Evolutionary conservation across 192 early-diverging fungal genomes (phyloP).

Genomic region (Entomortierella chlamydospora): DNA sequence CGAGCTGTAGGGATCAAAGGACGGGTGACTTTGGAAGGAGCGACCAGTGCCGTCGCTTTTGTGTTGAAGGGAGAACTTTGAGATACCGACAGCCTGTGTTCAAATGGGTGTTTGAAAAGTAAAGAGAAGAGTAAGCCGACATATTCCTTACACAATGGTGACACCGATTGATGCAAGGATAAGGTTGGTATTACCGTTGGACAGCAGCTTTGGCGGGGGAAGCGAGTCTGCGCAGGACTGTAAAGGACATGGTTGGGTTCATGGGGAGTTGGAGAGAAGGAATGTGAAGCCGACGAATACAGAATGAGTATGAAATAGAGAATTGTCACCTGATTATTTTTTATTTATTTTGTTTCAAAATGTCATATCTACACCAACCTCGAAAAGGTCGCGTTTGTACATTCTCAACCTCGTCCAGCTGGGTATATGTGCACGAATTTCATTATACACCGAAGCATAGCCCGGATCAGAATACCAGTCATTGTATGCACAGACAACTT

Average conservation of each 20-base stretch:
- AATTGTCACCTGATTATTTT: neutral
- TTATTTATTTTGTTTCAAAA: neutral
- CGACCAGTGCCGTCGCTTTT: neutral
- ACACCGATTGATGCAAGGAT: neutral
- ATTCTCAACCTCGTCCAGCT: slow-evolving; percentile 28
- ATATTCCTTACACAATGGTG: too few species aligned
- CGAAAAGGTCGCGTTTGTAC: slow-evolving; percentile 4
- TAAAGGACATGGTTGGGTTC: slow-evolving; percentile 1
- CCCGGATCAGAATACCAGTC: slow-evolving; percentile 28
- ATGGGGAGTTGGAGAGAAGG: neutral
- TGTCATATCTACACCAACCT: slow-evolving; percentile 20
- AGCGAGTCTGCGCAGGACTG: slow-evolving; percentile 18
- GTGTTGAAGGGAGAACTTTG: slow-evolving; percentile 5
- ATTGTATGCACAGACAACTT: slow-evolving; percentile 36
- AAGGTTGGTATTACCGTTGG: slow-evolving; percentile 12
- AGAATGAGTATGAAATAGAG: neutral
- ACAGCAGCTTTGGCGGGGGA: slow-evolving; percentile 21
- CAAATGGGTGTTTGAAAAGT: too few species aligned
- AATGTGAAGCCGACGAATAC: neutral
- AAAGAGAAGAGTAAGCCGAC: too few species aligned
- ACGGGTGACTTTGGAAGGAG: neutral
- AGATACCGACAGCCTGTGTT: neutral
- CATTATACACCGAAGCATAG: slow-evolving; percentile 27
- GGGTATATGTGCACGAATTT: slow-evolving; percentile 29
- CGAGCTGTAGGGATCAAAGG: neutral